These are phyloP conservation scores for Chimonanthus salicifolius DNA, from an alignment of 164 flowering plant genomes.

Conservation along the genomic window DNA sequence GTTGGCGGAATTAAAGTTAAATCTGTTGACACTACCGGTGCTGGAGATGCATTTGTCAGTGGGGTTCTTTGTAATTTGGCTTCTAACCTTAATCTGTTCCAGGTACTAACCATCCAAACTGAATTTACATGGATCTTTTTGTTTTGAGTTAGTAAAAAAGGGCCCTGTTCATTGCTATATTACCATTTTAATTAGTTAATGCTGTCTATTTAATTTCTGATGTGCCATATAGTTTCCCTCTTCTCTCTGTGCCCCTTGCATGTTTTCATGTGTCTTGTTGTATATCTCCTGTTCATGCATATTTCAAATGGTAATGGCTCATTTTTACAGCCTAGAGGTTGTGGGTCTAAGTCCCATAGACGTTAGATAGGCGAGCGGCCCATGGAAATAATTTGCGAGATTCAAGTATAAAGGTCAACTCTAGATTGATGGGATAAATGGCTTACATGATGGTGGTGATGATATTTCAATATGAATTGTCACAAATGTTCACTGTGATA, in stretches of 20 bases:
- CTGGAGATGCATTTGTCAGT: slow-evolving; percentile 92
- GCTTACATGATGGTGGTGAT: no score
- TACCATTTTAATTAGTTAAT: not conserved
- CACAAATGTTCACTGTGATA: no score
- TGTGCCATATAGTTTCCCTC: not conserved
- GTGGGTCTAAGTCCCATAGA: no score
- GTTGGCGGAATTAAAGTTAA: slow-evolving; percentile 64
- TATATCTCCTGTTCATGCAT: not conserved
- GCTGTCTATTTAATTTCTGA: not conserved
- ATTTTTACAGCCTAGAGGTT: no score
- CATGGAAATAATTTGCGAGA: no score
- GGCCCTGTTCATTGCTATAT: not conserved
- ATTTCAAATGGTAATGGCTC: no score
- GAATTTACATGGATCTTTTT: not conserved
- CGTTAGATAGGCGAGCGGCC: no score
- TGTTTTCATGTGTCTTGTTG: not conserved
- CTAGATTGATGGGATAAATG: no score
- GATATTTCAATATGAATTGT: no score
- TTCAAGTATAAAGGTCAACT: no score
- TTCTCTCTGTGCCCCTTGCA: not conserved
- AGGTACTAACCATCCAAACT: slow-evolving; percentile 34
- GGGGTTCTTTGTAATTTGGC: slow-evolving; percentile 57
- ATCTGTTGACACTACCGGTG: slow-evolving; percentile 86
- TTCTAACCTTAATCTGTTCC: slow-evolving; percentile 42
- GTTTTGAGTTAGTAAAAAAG: not conserved